Conservation (phyloP, 2,329 filamentous ascomycete genomes). For the Aspergillus chevalieri region DNA sequence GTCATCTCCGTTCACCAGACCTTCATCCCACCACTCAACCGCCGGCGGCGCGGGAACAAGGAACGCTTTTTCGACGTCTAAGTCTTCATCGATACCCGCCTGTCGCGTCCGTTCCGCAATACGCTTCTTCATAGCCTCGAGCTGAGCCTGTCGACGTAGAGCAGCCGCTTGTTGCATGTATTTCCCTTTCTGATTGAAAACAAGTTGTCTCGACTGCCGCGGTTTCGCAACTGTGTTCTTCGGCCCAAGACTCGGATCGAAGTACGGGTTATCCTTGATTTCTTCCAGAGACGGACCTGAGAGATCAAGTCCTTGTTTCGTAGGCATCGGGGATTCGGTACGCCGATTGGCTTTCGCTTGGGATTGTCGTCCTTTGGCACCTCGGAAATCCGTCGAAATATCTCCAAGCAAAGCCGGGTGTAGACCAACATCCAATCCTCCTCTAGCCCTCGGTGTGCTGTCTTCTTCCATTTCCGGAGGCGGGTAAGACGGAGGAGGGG, state of each 20-base stretch:
- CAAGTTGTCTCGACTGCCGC: slow-evolving; percentile 66
- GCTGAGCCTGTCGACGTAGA: slow-evolving; percentile 73
- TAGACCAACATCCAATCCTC: slow-evolving; percentile 67
- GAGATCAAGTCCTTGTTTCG: slow-evolving; percentile 47
- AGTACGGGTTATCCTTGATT: slow-evolving; percentile 71
- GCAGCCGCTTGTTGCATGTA: slow-evolving; percentile 93
- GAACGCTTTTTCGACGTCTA: slow-evolving; percentile 84
- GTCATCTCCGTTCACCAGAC: slow-evolving; percentile 65
- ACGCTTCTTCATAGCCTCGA: slow-evolving; percentile 91
- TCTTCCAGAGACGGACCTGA: slow-evolving; percentile 54
- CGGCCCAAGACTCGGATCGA: slow-evolving; percentile 61
- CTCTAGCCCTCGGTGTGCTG: slow-evolving; percentile 47
- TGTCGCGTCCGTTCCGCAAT: slow-evolving; percentile 83
- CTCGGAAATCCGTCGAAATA: slow-evolving; percentile 38
- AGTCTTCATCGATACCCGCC: slow-evolving; percentile 87
- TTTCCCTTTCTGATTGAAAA: slow-evolving; percentile 95
- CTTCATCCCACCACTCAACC: slow-evolving; percentile 98
- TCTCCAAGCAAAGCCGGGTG: slow-evolving; percentile 65
- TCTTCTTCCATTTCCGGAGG: slow-evolving; percentile 46
- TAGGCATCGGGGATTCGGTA: slow-evolving; percentile 38
- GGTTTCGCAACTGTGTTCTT: slow-evolving; percentile 55
- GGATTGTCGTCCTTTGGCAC: slow-evolving; percentile 36
- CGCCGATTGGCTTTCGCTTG: slow-evolving; percentile 51
- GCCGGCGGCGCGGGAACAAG: slow-evolving; percentile 76
- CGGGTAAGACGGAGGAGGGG: slow-evolving; percentile 31